Evolutionary conservation across 2,329 filamentous ascomycete genomes (phyloP).

Genomic region (Ophiostoma pallidulum): DNA sequence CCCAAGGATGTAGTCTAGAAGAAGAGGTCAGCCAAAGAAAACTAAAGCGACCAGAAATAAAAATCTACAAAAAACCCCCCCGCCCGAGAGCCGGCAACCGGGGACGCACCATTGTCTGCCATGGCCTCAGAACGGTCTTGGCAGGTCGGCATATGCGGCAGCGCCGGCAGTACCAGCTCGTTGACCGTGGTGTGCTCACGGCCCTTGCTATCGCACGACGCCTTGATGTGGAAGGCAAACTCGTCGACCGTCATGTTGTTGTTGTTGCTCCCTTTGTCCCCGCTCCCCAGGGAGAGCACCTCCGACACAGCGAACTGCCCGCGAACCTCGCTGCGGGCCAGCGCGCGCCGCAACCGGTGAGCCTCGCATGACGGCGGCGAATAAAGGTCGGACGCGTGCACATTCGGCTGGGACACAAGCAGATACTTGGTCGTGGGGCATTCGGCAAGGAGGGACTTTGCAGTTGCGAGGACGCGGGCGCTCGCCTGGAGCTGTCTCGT

Average conservation of each 20-base stretch:
- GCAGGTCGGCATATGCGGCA: constrained; percentile 27
- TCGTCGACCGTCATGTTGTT: constrained; percentile 30
- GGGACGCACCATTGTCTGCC: constrained; percentile 38
- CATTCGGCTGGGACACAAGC: constrained; percentile 66
- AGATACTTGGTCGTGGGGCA: constrained; percentile 73
- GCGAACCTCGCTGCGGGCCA: constrained; percentile 26
- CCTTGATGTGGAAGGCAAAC: constrained; percentile 35
- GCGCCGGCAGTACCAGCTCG: constrained; percentile 31
- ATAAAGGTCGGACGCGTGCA: constrained; percentile 60
- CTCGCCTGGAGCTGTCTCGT: constrained; percentile 40
- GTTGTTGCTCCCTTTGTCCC: constrained; percentile 21
- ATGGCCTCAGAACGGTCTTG: constrained; percentile 38
- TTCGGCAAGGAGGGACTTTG: constrained; percentile 44
- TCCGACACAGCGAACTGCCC: constrained; percentile 44
- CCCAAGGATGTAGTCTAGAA: constrained; percentile 45
- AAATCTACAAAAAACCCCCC: too few relatives aligned
- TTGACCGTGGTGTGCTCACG: constrained; percentile 30
- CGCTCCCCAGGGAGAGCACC: constrained; percentile 30
- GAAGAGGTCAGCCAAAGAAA: too few relatives aligned
- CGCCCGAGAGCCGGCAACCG: constrained; percentile 24
- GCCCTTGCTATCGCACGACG: constrained; percentile 34
- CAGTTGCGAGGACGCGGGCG: constrained; percentile 32
- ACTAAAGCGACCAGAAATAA: too few relatives aligned
- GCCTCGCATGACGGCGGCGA: constrained; percentile 40
- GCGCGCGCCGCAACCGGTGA: constrained; percentile 40